Conservation (phyloP, 352 stramenopile genomes). For the Plasmopara viticola region DNA sequence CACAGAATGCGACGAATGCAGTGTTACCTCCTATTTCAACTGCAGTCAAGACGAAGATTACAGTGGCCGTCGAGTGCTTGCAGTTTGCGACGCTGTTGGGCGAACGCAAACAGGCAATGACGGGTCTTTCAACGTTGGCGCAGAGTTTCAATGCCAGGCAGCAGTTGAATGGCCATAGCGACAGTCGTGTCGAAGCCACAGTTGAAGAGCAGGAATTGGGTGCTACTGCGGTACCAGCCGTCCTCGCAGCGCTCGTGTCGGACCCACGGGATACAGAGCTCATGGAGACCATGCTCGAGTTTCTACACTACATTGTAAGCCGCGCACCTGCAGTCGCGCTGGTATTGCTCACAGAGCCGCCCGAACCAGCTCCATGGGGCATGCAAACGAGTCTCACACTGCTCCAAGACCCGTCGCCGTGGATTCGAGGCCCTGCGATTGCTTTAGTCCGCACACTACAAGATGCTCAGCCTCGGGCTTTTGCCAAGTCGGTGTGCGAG, state of each 20-base stretch:
- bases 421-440: constrained; percentile 69
- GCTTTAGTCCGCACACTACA: constrained; percentile 53
- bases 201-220: constrained; percentile 39
- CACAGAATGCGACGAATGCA: neutral
- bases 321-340: constrained; percentile 28
- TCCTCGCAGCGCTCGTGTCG: constrained; percentile 58
- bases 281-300: constrained; percentile 78
- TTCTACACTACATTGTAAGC: constrained; percentile 51
- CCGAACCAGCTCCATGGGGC: constrained; percentile 26
- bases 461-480: constrained; percentile 40
- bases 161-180: constrained; percentile 2
- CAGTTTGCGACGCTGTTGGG: constrained; percentile 71
- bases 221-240: constrained; percentile 33
- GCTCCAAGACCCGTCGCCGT: constrained; percentile 72
- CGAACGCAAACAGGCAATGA: constrained; percentile 61
- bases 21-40: neutral
- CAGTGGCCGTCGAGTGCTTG: constrained; percentile 47
- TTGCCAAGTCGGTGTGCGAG: constrained; percentile 41
- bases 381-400: constrained; percentile 61
- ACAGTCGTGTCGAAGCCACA: constrained; percentile 8
- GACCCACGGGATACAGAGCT: constrained; percentile 79
- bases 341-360: constrained; percentile 31
- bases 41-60: constrained; percentile 30
- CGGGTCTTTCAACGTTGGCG: constrained; percentile 39
- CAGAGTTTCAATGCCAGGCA: constrained; percentile 12